These are phyloP conservation scores for Trebouxiophyceae sp. DNA, from an alignment of 163 green algal genomes.

Conservation along the genomic window DNA sequence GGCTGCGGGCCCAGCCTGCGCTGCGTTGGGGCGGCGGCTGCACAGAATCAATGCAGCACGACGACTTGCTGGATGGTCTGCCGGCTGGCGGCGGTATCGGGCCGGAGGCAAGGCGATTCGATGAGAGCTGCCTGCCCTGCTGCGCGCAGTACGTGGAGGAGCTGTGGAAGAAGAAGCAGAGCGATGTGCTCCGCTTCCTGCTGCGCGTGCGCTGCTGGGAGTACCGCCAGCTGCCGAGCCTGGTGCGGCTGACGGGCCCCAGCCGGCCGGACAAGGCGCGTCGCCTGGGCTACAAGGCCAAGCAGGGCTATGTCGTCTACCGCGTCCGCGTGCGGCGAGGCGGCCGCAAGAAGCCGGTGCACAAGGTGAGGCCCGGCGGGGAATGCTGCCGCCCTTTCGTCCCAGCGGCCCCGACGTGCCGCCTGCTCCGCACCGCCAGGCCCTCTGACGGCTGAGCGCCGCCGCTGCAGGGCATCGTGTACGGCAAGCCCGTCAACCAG, in stretches of 20 bases:
- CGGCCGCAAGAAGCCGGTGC: constrained; percentile 91
- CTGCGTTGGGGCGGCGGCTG: too few relatives aligned
- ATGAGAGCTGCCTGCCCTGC: too few relatives aligned
- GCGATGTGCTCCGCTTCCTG: constrained; percentile 98
- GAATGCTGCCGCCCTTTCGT: too few relatives aligned
- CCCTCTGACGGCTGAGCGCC: constrained; percentile 5
- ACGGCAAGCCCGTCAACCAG: constrained; percentile 97
- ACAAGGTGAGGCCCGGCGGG: constrained; percentile 61
- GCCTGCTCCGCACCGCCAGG: too few relatives aligned
- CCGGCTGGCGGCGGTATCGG: too few relatives aligned
- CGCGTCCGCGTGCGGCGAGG: constrained; percentile 92
- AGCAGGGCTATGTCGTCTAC: constrained; percentile 98
- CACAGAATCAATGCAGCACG: too few relatives aligned
- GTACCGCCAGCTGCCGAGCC: constrained; percentile 91
- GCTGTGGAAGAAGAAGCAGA: constrained; percentile 99
- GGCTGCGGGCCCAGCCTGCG: too few relatives aligned
- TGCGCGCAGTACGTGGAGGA: constrained; percentile 97
- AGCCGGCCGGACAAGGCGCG: constrained; percentile 96
- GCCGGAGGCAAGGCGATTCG: too few relatives aligned
- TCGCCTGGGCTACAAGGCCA: constrained; percentile 95
- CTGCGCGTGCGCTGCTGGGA: constrained; percentile 98
- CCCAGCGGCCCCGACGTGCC: too few relatives aligned
- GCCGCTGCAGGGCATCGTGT: constrained; percentile 94
- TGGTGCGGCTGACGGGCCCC: constrained; percentile 81
- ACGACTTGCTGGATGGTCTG: too few relatives aligned